Conservation (phyloP, 2,329 filamentous ascomycete species). For the Byssothecium circinans region DNA sequence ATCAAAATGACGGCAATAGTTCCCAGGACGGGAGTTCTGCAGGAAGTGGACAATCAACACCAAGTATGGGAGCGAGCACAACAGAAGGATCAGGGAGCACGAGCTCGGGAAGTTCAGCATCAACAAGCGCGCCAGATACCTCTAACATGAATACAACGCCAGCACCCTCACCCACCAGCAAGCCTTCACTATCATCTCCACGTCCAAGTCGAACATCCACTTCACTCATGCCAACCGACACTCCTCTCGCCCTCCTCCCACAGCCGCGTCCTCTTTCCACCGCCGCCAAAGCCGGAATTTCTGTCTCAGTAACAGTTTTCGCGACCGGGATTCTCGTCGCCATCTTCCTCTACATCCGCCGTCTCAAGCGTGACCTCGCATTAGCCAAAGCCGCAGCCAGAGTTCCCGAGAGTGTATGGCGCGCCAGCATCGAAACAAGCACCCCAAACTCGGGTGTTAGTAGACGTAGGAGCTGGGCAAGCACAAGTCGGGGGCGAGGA, state of each 20-base stretch:
- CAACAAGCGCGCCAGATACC: not conserved
- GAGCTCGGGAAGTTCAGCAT: not conserved
- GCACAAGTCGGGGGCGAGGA: not conserved
- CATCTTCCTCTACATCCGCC: slow-evolving; percentile 28
- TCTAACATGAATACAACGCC: not conserved
- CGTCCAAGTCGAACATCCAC: not conserved
- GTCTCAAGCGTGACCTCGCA: slow-evolving; percentile 24
- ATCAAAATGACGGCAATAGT: not conserved
- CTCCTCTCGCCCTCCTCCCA: slow-evolving; percentile 13
- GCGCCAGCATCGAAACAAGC: slow-evolving; percentile 7
- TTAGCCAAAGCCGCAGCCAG: slow-evolving; percentile 19
- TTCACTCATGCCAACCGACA: slow-evolving; percentile 13
- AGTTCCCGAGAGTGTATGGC: slow-evolving; percentile 16
- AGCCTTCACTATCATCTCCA: not conserved
- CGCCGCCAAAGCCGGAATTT: slow-evolving; percentile 29
- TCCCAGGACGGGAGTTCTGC: not conserved
- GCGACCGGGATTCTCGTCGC: slow-evolving; percentile 15
- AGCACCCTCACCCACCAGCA: too few relatives aligned
- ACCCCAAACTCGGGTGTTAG: slow-evolving; percentile 1
- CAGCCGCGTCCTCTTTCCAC: slow-evolving; percentile 16
- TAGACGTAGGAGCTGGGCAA: slow-evolving; percentile 3
- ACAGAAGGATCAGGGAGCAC: not conserved
- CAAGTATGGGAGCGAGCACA: not conserved
- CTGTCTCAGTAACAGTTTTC: slow-evolving; percentile 16
- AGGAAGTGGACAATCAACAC: not conserved